Evolutionary conservation across 2,329 filamentous ascomycete species (phyloP).

Genomic region (Gliomastix tumulicola): DNA sequence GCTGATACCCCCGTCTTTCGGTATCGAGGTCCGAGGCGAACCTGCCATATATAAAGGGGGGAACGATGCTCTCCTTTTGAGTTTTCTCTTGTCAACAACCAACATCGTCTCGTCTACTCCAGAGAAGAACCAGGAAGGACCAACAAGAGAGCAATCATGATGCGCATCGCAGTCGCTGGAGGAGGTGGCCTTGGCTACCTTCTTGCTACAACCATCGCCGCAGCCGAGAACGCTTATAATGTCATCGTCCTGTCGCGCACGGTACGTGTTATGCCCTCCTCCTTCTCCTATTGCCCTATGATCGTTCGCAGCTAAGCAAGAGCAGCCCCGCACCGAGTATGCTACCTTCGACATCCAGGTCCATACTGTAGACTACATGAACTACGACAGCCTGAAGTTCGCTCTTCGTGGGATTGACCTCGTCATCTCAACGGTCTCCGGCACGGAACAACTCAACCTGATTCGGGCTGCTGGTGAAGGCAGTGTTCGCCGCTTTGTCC

Average conservation of each 20-base stretch:
- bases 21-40: no score
- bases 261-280: constrained; percentile 36
- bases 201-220: constrained; percentile 47
- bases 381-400: constrained; percentile 51
- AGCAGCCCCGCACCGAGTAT: no score
- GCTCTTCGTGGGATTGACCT: constrained; percentile 66
- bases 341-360: constrained; percentile 56
- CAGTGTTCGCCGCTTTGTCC: constrained; percentile 62
- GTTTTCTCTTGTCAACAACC: no score
- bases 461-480: constrained; percentile 63
- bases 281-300: neutral
- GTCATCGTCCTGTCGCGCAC: constrained; percentile 63
- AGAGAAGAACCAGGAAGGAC: no score
- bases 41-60: no score
- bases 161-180: constrained; percentile 42
- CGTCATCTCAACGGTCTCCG: constrained; percentile 67
- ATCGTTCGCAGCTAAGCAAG: no score
- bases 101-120: neutral
- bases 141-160: no score
- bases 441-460: constrained; percentile 58
- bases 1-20: no score
- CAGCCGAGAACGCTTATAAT: constrained; percentile 52
- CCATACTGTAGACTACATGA: constrained; percentile 59
- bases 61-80: no score
- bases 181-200: constrained; percentile 36